Base-by-base conservation (phyloP, 208 protist species). In the Giardia muris region DNA sequence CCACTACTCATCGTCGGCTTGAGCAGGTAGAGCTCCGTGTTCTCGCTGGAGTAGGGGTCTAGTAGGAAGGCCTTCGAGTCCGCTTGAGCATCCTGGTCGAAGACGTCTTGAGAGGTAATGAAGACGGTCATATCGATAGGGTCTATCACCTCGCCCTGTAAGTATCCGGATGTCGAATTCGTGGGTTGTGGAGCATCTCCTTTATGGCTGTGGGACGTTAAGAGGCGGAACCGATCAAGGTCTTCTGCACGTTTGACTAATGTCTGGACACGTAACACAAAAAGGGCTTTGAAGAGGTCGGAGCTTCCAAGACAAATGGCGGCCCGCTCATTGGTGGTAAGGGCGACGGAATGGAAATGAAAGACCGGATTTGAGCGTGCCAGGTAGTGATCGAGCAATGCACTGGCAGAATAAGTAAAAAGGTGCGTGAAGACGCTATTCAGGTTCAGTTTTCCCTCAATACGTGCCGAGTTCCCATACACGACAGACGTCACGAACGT, bases 71-170 rank as follows among this genome's bases (percentile, higher is more conserved):
- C 19, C 4, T 90, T 30, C 1, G 1, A 47, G 2, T 22, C 2
- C 2, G 42, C 43, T 10, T 89, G 19, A 10, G n/a, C 86, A 45
- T 89, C 19, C 19, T 43, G 4, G 86, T 89, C 45, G 19, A 89
- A 43, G 45, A 45, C 4, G 42, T 4, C 42, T 4, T 46, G 19
- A 46, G 4, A 4, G 45, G n/a, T 43, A 45, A 89, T 4, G 45
- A 46, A 46, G 42, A 89, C n/a, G 30, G 2, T 46, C 87, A 90
- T 90, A 1, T 47, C 44, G 2, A 67, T 90, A 22, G 43, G 48
- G 44, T 90, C 87, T n/a, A 47, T n/a, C 2, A 90, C 45, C 48
- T 90, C 87, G 2, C 87, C 87, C 48, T 48, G n/a, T 1, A 90
- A 47, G 1, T 19, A 1, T 30, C 45, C 48, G 43, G 45, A 47